Conservation (phyloP, 257 asterid species). For the Solanum corneliomulleri region DNA sequence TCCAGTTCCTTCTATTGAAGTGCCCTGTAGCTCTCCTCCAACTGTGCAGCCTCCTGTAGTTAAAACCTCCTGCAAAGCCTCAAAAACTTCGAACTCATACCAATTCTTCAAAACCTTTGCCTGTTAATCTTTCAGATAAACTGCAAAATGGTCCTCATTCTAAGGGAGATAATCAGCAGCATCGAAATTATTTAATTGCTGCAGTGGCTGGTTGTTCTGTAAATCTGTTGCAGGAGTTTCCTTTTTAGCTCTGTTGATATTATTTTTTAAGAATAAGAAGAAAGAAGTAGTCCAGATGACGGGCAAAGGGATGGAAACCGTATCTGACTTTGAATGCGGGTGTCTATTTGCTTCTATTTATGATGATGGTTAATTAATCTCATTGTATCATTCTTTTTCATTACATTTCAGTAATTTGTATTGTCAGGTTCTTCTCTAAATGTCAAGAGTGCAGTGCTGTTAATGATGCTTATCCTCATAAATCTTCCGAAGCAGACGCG, state of each 20-base stretch:
- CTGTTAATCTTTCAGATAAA: not conserved
- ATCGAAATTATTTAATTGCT: conserved; percentile 13
- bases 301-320: conserved; percentile 59
- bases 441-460: conserved; percentile 10
- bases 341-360: conserved; percentile 42
- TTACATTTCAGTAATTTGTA: conserved; percentile 4
- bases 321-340: conserved; percentile 39
- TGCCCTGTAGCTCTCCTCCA: conserved; percentile 14
- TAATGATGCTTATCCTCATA: conserved; percentile 3
- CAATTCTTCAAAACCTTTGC: not conserved
- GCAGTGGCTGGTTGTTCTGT: conserved; percentile 22
- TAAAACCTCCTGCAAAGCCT: conserved; percentile 5
- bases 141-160: conserved; percentile 7
- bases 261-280: conserved; percentile 23
- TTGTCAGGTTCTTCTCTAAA: conserved; percentile 38
- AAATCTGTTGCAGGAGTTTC: conserved; percentile 25
- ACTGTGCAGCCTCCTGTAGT: conserved; percentile 8
- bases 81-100: conserved; percentile 1
- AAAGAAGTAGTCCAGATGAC: conserved; percentile 18
- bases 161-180: not conserved
- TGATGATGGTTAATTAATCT: not conserved
- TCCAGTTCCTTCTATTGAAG: conserved; percentile 6
- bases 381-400: not conserved
- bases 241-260: conserved; percentile 27
- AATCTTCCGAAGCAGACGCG: not conserved